Conservation (phyloP, 345 rosid species). For the Diplotaxis tenuifolia region DNA sequence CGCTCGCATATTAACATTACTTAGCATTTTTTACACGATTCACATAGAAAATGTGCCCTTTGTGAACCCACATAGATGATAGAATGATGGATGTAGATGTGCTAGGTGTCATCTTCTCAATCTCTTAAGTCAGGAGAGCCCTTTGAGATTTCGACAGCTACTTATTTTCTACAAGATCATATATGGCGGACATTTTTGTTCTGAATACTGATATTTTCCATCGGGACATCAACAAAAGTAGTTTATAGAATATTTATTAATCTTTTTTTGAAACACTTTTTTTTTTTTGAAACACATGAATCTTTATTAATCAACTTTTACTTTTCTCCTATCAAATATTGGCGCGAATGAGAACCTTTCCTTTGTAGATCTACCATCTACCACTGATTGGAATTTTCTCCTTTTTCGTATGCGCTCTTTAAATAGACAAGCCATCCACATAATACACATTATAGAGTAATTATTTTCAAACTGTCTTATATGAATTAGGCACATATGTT, state of each 20-base stretch:
- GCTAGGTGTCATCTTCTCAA: slow-evolving; percentile 28
- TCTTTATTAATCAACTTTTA: not conserved
- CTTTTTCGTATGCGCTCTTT: not conserved
- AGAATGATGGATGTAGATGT: slow-evolving; percentile 11
- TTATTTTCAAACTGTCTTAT: not conserved
- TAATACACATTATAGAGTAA: not conserved
- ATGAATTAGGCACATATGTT: not conserved
- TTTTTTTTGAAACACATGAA: too few relatives aligned
- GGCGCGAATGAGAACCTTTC: slow-evolving; percentile 27
- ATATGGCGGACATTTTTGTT: slow-evolving; percentile 19
- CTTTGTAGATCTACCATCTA: slow-evolving; percentile 31
- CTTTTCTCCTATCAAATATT: slow-evolving; percentile 14
- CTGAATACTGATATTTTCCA: slow-evolving; percentile 13
- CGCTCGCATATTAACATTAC: not conserved
- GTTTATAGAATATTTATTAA: slow-evolving; percentile 3
- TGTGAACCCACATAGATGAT: slow-evolving; percentile 25
- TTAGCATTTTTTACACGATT: slow-evolving; percentile 21
- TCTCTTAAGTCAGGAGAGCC: slow-evolving; percentile 1
- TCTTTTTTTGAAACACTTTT: too few relatives aligned
- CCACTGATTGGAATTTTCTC: slow-evolving; percentile 23
- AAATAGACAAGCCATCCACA: slow-evolving; percentile 25
- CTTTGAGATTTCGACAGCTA: slow-evolving; percentile 30
- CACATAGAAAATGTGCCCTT: slow-evolving; percentile 11
- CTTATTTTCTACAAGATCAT: slow-evolving; percentile 17
- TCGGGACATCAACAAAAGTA: slow-evolving; percentile 20